Conservation (phyloP, 2,329 filamentous ascomycete genomes). For the Tolypocladium sp. region DNA sequence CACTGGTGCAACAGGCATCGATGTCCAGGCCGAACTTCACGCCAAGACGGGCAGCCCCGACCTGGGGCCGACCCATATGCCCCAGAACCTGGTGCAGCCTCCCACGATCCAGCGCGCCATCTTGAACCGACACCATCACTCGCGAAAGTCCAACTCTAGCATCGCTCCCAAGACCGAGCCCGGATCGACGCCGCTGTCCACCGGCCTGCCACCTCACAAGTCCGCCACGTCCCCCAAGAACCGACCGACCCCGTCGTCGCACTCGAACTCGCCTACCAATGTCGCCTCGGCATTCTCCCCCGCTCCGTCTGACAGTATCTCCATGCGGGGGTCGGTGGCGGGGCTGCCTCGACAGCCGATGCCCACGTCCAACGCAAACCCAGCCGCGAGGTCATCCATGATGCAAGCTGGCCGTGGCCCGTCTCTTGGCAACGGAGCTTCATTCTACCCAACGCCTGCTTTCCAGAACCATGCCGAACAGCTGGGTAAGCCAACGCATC, state of each 20-base stretch:
- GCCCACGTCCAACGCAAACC: slow-evolving; percentile 15
- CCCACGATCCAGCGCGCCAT: slow-evolving; percentile 73
- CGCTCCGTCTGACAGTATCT: slow-evolving; percentile 36
- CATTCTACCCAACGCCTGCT: slow-evolving; percentile 69
- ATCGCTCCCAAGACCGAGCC: slow-evolving; percentile 67
- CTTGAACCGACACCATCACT: slow-evolving; percentile 71
- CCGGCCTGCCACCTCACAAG: slow-evolving; percentile 37
- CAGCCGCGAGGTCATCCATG: slow-evolving; percentile 19
- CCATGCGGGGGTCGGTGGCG: slow-evolving; percentile 30
- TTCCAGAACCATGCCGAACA: slow-evolving; percentile 95
- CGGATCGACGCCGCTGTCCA: slow-evolving; percentile 33
- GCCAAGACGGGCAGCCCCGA: slow-evolving; percentile 86
- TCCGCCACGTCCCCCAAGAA: slow-evolving; percentile 59
- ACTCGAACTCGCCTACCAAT: slow-evolving; percentile 49
- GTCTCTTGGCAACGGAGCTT: slow-evolving; percentile 27
- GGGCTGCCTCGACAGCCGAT: slow-evolving; percentile 22
- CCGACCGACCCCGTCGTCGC: slow-evolving; percentile 75
- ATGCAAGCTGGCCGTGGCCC: slow-evolving; percentile 27
- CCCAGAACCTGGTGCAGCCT: slow-evolving; percentile 60
- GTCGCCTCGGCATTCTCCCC: slow-evolving; percentile 34
- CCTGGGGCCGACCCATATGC: slow-evolving; percentile 59
- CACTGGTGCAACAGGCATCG: slow-evolving; percentile 58
- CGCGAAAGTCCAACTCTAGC: slow-evolving; percentile 61
- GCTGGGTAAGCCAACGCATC: slow-evolving; percentile 63
- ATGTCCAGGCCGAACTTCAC: slow-evolving; percentile 91